phyloP scores from a whole-genome alignment of 164 flowering plant genomes.

The Malania oleifera region DNA sequence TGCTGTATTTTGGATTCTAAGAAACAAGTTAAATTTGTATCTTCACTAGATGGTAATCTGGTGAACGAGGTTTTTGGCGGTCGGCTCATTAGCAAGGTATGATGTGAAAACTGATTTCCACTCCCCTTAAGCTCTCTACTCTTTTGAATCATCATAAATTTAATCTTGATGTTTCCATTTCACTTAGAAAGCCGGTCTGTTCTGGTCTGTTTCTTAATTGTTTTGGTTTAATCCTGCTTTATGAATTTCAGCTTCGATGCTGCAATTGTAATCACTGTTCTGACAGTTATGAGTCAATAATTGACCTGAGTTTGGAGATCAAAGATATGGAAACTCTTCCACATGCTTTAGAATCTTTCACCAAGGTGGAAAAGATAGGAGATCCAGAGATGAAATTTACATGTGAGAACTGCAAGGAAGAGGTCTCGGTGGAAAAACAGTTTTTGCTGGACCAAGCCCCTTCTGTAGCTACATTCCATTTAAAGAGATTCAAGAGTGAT shows the following conservation, averaged over 20 bases:
- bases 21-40: background rate
- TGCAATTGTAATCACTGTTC: slow-evolving; percentile 71
- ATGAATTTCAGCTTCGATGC: slow-evolving; percentile 62
- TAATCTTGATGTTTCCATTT: background rate
- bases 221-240: background rate
- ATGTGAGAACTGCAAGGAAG: slow-evolving; percentile 67
- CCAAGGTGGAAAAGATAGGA: slow-evolving; percentile 71
- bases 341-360: slow-evolving; percentile 71
- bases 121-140: background rate
- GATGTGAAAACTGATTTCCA: background rate
- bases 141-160: background rate
- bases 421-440: slow-evolving; percentile 69
- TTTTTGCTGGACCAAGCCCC: slow-evolving; percentile 63
- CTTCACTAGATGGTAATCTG: slow-evolving; percentile 31
- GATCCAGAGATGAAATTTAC: slow-evolving; percentile 53
- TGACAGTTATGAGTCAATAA: slow-evolving; percentile 62
- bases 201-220: background rate
- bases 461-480: slow-evolving; percentile 63
- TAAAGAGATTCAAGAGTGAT: slow-evolving; percentile 82
- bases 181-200: background rate
- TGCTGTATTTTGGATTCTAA: slow-evolving; percentile 24
- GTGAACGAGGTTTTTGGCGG: slow-evolving; percentile 82
- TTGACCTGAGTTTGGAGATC: slow-evolving; percentile 86
- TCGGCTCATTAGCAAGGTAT: slow-evolving; percentile 72
- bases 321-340: slow-evolving; percentile 53